Conservation (phyloP, 2,329 filamentous ascomycete species). For the Ceratocystis lukuohia region DNA sequence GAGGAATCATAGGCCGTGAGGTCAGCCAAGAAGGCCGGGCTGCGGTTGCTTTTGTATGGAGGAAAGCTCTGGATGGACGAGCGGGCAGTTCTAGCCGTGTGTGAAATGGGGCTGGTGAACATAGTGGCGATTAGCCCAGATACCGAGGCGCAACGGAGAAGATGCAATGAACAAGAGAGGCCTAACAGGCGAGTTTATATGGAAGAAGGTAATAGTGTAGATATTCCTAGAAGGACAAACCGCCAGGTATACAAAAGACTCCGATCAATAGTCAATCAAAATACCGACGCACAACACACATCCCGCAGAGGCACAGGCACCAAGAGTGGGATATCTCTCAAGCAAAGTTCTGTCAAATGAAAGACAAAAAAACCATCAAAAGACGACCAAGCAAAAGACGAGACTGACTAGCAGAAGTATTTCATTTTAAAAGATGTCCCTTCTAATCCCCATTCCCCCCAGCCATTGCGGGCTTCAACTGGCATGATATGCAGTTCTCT, state of each 20-base stretch:
- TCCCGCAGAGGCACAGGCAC: no score
- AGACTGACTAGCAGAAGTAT: not conserved
- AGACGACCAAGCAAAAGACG: not conserved
- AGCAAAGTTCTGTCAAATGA: no score
- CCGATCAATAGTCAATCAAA: no score
- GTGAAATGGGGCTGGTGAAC: not conserved
- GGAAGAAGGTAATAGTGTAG: no score
- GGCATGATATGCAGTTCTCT: not conserved
- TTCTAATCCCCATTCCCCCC: not conserved
- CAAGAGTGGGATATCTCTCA: no score
- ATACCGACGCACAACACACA: no score
- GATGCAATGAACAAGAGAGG: not conserved
- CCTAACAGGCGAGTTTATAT: not conserved
- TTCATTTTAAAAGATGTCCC: not conserved
- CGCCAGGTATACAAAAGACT: no score
- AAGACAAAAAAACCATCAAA: no score
- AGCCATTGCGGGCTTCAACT: not conserved
- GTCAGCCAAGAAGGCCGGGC: not conserved
- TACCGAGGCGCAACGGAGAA: not conserved
- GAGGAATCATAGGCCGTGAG: not conserved
- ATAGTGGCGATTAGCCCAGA: not conserved
- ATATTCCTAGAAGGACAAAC: no score
- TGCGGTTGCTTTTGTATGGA: not conserved
- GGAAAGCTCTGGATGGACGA: not conserved
- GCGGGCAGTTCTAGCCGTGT: not conserved